phyloP scores from a whole-genome alignment of 106 monocot genomes.

The Dendrobium nobile region DNA sequence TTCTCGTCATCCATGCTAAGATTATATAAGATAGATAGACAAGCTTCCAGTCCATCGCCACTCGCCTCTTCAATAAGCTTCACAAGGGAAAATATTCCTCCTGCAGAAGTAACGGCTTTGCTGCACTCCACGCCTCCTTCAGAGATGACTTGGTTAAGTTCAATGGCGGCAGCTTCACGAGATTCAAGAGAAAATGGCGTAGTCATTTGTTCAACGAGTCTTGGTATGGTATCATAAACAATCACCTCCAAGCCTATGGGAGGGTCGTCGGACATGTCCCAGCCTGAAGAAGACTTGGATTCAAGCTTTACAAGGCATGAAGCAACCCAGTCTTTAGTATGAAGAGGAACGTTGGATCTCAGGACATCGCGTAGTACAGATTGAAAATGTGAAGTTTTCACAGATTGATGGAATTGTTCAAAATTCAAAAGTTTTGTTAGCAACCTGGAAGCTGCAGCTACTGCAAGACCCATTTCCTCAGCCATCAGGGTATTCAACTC shows the following conservation, averaged over 20 bases:
- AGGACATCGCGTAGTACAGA: constrained; percentile 33
- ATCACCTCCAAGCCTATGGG: constrained; percentile 51
- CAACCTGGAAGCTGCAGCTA: constrained; percentile 54
- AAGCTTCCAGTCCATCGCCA: constrained; percentile 43
- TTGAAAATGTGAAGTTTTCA: constrained; percentile 15
- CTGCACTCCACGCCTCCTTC: constrained; percentile 43
- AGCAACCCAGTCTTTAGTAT: constrained; percentile 62
- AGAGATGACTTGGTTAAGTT: constrained; percentile 48
- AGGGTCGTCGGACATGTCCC: neutral
- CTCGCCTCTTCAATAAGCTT: constrained; percentile 40
- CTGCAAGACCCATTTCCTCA: constrained; percentile 50
- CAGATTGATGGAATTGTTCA: constrained; percentile 21
- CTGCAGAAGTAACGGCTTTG: constrained; percentile 44
- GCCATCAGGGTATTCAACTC: constrained; percentile 23
- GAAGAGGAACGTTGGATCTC: constrained; percentile 46
- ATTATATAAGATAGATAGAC: constrained; percentile 51
- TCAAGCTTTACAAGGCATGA: constrained; percentile 71
- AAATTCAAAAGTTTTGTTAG: constrained; percentile 52
- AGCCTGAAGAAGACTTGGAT: constrained; percentile 11
- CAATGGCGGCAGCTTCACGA: constrained; percentile 40
- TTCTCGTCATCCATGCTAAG: constrained; percentile 81
- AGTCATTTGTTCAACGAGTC: constrained; percentile 58
- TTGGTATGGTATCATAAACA: constrained; percentile 65
- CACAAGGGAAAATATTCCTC: constrained; percentile 64
- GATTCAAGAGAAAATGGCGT: constrained; percentile 25